Evolutionary conservation across 441 rosid genomes (phyloP).

Genomic region (Pelargonium exstipulatum): DNA sequence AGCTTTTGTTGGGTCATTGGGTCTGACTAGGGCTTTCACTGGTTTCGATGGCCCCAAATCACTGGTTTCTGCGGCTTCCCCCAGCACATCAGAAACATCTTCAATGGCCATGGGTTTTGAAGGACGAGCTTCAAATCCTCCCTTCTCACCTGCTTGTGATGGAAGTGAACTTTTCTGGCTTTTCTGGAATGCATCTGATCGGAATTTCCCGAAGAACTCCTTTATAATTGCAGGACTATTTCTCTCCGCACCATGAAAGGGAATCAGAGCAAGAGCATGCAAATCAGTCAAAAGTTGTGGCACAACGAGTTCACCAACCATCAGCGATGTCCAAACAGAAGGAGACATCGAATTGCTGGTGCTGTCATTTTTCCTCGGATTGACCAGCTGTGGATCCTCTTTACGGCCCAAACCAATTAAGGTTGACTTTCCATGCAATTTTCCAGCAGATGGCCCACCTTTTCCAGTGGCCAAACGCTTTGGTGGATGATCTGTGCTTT

Average conservation of each 20-base stretch:
- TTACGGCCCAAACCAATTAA: constrained; percentile 29
- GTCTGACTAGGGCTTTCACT: constrained; percentile 34
- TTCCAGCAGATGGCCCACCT: constrained; percentile 24
- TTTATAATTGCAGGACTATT: constrained; percentile 35
- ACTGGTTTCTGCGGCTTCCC: constrained; percentile 28
- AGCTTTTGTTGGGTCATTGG: constrained; percentile 54
- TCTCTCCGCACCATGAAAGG: constrained; percentile 51
- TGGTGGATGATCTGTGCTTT: constrained; percentile 38
- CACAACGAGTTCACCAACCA: constrained; percentile 36
- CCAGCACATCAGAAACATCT: constrained; percentile 22
- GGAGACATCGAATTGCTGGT: constrained; percentile 17
- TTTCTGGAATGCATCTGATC: constrained; percentile 67
- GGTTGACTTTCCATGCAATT: constrained; percentile 30
- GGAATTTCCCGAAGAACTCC: constrained; percentile 60
- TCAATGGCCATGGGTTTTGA: constrained; percentile 26
- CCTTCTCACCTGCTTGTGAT: constrained; percentile 40
- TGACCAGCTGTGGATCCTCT: constrained; percentile 27
- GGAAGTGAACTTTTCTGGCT: constrained; percentile 38
- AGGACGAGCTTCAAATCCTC: constrained; percentile 27
- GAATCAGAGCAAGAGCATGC: constrained; percentile 67
- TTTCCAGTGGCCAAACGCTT: constrained; percentile 41
- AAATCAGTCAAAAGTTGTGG: constrained; percentile 54
- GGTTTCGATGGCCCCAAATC: constrained; percentile 39
- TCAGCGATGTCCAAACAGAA: constrained; percentile 23
- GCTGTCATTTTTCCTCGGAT: constrained; percentile 37